Conservation (phyloP, 192 early-diverging fungal genomes). For the Hyaloraphidium curvatum region DNA sequence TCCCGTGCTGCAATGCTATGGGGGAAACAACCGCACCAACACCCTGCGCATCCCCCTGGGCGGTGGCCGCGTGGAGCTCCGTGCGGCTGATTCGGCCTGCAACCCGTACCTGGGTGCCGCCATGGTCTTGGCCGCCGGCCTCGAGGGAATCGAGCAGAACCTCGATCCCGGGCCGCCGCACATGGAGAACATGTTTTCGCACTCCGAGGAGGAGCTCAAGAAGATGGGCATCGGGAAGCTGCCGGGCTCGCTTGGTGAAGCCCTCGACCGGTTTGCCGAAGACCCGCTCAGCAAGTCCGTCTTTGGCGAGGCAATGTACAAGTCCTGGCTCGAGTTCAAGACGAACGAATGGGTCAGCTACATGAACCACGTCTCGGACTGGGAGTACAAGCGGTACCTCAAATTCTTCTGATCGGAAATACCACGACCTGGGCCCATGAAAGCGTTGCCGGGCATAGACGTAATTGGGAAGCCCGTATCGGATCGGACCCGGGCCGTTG, state of each 20-base stretch:
- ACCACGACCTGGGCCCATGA: no score
- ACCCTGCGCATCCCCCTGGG: background rate
- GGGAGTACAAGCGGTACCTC: no score
- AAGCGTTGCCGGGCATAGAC: no score
- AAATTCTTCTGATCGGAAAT: no score
- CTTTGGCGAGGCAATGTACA: no score
- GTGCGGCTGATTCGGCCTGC: background rate
- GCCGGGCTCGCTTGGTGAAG: background rate
- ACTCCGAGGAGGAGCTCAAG: background rate
- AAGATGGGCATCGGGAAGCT: background rate
- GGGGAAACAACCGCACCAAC: background rate
- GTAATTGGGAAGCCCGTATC: no score
- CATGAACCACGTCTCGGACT: no score
- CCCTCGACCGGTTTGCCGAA: background rate
- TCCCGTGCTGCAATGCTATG: background rate
- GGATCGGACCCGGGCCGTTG: no score
- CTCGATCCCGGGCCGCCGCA: background rate
- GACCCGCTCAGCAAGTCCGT: no score
- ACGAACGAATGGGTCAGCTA: no score
- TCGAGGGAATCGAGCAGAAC: background rate
- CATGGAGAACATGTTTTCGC: background rate
- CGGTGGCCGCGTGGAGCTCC: background rate
- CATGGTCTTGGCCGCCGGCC: background rate
- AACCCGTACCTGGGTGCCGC: background rate
- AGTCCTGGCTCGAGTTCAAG: no score